Evolutionary conservation across 2,329 filamentous ascomycete genomes (phyloP), one percentile per base, ranked within the genome.

Genomic region (Rhinocladiella mackenziei): DNA sequence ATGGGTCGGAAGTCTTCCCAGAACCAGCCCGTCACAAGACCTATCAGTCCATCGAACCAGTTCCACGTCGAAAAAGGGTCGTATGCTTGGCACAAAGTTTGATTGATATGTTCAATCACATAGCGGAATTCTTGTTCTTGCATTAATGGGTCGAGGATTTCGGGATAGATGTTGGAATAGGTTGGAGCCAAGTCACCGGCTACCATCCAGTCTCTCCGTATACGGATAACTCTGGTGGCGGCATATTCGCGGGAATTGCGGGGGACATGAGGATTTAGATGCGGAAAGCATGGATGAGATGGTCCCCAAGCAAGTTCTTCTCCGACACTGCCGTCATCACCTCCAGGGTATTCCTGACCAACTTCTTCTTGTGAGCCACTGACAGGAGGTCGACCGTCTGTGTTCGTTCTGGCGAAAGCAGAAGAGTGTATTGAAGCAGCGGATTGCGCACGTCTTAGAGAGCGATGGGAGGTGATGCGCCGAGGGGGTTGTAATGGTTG

Each of bases 111-210:
- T 47, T 89, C 81, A 43, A 98, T 80, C 20, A 97, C 70, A 8
- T 75, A 74, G 3, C 92, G 80, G 60, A 98, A 98, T 57, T 94
- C 87, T 47, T 83, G 82, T 64, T 98, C 92, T 1, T 80, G 76
- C 31, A 98, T 69, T 22, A 89, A 80, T 0, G 89, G 87, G 55
- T 96, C 89, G 5, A 98, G 73, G 45, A 98, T 94, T 62, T 98
- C 92, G 0, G 92, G 92, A 59, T 98, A 98, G 2, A 96, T 73
- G 58, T 97, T 96, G 11, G 87, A 92, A 62, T 94, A 97, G 0
- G 89, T 88, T 0, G 92, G 92, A 1, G 89, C 91, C 19, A 95
- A 71, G 64, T 98, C 92, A 25, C 91, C 92, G 49, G 83, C 78
- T 20, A 89, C 66, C 67, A 97, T 83, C 86, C 89, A 98, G 65